Evolutionary conservation across 768 basidiomycete genomes (phyloP).

Genomic region (Tulasnella sp.): DNA sequence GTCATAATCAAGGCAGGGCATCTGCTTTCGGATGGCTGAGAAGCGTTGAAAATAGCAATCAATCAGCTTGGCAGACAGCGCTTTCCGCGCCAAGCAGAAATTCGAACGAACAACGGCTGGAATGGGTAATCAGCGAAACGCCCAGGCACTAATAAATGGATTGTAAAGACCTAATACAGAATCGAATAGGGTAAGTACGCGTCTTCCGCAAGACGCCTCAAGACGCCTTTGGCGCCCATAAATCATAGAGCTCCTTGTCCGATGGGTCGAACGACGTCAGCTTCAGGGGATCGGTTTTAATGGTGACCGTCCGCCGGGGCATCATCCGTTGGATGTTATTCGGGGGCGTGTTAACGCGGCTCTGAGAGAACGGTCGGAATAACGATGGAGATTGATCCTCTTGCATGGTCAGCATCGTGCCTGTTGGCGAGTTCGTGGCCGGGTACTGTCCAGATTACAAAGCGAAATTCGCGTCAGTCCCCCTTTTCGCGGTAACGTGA

Average conservation of each 20-base stretch:
- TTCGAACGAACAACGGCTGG: not conserved
- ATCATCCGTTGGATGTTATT: slow-evolving; percentile 34
- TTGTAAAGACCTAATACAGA: not conserved
- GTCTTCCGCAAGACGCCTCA: not conserved
- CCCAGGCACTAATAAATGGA: not conserved
- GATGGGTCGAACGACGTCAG: slow-evolving; percentile 74
- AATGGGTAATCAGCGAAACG: not conserved
- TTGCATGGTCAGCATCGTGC: slow-evolving; percentile 42
- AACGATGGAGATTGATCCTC: slow-evolving; percentile 36
- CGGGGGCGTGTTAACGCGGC: slow-evolving; percentile 41
- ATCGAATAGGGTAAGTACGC: not conserved
- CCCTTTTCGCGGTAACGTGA: not conserved
- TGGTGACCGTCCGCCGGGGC: slow-evolving; percentile 46
- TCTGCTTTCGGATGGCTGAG: not conserved
- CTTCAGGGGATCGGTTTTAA: slow-evolving; percentile 68
- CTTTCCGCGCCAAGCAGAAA: not conserved
- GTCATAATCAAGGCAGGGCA: not conserved
- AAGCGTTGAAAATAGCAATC: not conserved
- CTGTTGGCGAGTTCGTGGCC: slow-evolving; percentile 11
- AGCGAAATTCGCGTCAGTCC: not conserved
- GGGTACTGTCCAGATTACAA: slow-evolving; percentile 12
- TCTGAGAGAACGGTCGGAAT: slow-evolving; percentile 38
- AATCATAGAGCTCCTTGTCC: slow-evolving; percentile 75
- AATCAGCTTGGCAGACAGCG: not conserved
- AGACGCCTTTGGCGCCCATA: slow-evolving; percentile 63